Evolutionary conservation across 2,329 filamentous ascomycete genomes (phyloP).

Genomic region (Tricladium varicosporioides): DNA sequence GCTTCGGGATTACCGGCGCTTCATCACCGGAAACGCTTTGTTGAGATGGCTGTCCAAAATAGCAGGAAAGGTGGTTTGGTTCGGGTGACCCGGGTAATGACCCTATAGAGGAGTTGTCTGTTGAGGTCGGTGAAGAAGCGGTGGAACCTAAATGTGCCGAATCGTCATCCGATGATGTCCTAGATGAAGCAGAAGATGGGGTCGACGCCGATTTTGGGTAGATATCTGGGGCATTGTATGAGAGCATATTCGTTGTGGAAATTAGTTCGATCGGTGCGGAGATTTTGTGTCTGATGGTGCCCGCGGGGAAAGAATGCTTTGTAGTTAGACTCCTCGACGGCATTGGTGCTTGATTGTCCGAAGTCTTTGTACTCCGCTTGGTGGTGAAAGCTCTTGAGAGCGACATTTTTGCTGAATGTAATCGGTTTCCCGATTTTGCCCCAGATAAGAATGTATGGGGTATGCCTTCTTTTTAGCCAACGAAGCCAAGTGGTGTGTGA

Average conservation of each 20-base stretch:
- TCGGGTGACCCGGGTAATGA: conserved; percentile 48
- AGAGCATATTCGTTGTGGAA: conserved; percentile 94
- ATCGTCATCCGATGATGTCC: conserved; percentile 61
- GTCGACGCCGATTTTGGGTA: conserved; percentile 32
- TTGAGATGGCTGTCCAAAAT: conserved; percentile 47
- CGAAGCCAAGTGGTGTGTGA: conserved; percentile 4
- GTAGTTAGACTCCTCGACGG: conserved; percentile 29
- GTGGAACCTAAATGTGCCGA: conserved; percentile 61
- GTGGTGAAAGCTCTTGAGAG: conserved; percentile 72
- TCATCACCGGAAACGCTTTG: conserved; percentile 36
- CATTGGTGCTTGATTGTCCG: conserved; percentile 17
- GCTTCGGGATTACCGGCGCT: conserved; percentile 69
- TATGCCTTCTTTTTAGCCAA: conserved; percentile 10
- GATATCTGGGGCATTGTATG: conserved; percentile 90
- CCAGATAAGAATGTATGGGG: conserved; percentile 12
- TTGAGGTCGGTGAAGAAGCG: conserved; percentile 40
- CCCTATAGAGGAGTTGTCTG: conserved; percentile 42
- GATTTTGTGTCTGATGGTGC: conserved; percentile 60
- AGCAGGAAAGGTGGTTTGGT: conserved; percentile 66
- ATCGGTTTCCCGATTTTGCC: not conserved
- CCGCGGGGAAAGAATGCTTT: conserved; percentile 26
- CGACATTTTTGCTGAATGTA: conserved; percentile 41
- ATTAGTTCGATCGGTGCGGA: conserved; percentile 83
- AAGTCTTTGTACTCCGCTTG: conserved; percentile 57
- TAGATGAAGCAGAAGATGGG: conserved; percentile 15